phyloP scores from a whole-genome alignment of 805 yeast genomes.

The Yarrowia yakushimensis region DNA sequence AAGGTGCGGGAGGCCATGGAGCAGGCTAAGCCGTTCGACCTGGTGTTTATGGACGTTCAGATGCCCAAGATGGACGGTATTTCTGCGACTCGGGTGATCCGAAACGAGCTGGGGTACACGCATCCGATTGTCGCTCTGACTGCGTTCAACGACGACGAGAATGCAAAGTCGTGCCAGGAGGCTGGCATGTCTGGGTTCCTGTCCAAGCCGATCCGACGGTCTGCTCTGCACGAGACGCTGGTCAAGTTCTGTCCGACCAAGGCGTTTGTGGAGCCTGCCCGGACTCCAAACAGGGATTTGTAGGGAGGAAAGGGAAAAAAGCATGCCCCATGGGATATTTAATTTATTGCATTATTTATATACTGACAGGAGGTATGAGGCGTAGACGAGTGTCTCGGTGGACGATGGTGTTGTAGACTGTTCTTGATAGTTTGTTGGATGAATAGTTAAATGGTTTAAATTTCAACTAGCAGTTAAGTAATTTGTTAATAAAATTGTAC shows the following conservation, averaged over 20 bases:
- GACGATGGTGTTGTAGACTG: no score
- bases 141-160: constrained; percentile 87
- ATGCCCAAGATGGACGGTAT: constrained; percentile 36
- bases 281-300: constrained; percentile 15
- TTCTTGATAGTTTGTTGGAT: no score
- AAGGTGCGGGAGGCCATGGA: constrained; percentile 50
- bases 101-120: constrained; percentile 56
- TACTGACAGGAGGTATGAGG: not conserved
- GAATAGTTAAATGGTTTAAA: no score
- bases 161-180: constrained; percentile 69
- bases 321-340: not conserved
- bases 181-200: constrained; percentile 87
- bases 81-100: constrained; percentile 45
- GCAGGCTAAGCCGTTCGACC: constrained; percentile 30
- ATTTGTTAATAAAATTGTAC: no score
- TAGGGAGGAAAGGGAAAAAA: not conserved
- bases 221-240: constrained; percentile 57
- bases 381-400: no score
- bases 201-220: constrained; percentile 80
- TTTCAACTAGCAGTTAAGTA: no score
- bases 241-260: constrained; percentile 39
- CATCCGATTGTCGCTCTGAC: constrained; percentile 91
- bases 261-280: constrained; percentile 23
- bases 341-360: constrained; percentile 15
- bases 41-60: constrained; percentile 36